A percentile compares a stretch with the other conserved stretches of the same genome.
phyloP scores from a whole-genome alignment of 2,329 filamentous ascomycete species.

The Colletotrichum melonis region DNA sequence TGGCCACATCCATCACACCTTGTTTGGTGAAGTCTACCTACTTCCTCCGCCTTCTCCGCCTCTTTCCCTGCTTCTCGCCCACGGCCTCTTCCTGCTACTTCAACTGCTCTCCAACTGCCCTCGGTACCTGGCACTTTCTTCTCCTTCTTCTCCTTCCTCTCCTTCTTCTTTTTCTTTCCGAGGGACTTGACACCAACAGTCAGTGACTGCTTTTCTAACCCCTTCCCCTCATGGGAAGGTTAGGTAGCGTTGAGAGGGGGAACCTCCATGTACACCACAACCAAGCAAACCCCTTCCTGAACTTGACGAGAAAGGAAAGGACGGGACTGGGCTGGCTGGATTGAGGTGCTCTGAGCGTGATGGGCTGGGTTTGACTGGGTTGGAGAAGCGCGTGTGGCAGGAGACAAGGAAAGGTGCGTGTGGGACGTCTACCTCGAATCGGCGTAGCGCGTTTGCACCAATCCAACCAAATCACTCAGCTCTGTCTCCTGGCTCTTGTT shows the following conservation, averaged over 20 bases:
- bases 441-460: not conserved
- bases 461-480: not conserved
- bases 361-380: not conserved
- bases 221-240: too few species aligned
- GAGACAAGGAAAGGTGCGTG: not conserved
- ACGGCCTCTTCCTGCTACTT: not conserved
- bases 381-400: not conserved
- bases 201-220: too few species aligned
- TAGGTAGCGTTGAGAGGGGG: conserved; percentile 1
- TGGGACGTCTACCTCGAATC: not conserved
- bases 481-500: not conserved
- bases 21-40: not conserved
- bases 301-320: conserved; percentile 4
- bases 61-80: not conserved
- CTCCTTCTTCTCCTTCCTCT: not conserved
- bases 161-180: not conserved
- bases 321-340: not conserved
- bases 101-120: not conserved
- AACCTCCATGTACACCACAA: not conserved
- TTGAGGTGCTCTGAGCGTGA: conserved; percentile 4
- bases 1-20: not conserved
- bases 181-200: too few species aligned
- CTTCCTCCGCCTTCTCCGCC: not conserved
- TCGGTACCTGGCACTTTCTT: not conserved
- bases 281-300: not conserved